A percentile compares a stretch with the other conserved stretches of the same genome.
These are phyloP conservation scores for Tolypocladium pustulatum DNA, from an alignment of 2,329 filamentous ascomycete genomes.

Conservation along the genomic window DNA sequence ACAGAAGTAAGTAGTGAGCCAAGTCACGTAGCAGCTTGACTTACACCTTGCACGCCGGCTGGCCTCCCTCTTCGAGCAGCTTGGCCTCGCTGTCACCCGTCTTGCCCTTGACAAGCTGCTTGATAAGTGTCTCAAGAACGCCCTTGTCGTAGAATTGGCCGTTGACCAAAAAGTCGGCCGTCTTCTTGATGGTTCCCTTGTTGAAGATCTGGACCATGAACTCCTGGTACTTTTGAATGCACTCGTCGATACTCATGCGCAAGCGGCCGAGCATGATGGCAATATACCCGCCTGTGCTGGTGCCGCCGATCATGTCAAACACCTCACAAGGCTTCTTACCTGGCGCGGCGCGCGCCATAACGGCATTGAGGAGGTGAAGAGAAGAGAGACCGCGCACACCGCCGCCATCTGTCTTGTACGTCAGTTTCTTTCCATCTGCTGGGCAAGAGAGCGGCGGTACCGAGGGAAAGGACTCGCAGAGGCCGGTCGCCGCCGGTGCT, in stretches of 20 bases:
- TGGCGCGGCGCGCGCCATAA: slow-evolving; percentile 11
- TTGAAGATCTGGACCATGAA: slow-evolving; percentile 3
- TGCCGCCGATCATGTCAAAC: slow-evolving; percentile 21
- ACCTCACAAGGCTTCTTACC: slow-evolving; percentile 13
- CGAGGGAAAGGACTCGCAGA: slow-evolving; percentile 1
- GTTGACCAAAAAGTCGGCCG: background rate
- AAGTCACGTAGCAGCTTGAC: background rate
- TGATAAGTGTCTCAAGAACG: background rate
- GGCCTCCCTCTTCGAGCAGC: background rate
- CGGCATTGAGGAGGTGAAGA: slow-evolving; percentile 14
- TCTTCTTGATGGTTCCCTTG: background rate
- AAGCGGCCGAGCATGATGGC: slow-evolving; percentile 30
- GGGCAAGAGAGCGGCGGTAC: background rate
- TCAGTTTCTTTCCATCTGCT: background rate
- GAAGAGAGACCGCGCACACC: slow-evolving; percentile 16
- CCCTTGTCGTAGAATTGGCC: background rate
- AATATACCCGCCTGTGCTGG: slow-evolving; percentile 21
- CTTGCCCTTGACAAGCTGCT: slow-evolving; percentile 1
- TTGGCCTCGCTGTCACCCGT: background rate
- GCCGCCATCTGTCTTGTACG: slow-evolving; percentile 9
- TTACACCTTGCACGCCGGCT: background rate
- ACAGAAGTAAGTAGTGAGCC: background rate
- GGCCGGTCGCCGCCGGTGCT: background rate
- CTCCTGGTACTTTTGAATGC: slow-evolving; percentile 1
- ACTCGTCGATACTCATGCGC: slow-evolving; percentile 2